Evolutionary conservation across 2,329 filamentous ascomycete genomes (phyloP), one percentile per base, ranked within the genome.

Genomic region (Clonostachys rosea): DNA sequence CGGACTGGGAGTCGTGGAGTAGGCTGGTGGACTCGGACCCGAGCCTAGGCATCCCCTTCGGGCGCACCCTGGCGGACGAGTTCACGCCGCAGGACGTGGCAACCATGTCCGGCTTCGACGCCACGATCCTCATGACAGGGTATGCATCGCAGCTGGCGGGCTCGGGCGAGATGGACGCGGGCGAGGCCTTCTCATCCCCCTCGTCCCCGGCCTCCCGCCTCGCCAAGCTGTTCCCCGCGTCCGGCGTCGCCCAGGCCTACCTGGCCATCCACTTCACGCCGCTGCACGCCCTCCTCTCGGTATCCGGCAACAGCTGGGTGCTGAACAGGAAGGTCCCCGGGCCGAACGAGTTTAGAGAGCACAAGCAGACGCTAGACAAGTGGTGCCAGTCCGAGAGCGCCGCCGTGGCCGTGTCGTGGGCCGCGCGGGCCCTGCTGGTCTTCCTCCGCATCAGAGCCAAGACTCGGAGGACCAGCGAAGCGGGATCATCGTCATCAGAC

Each of bases 221-320:
- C 24, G 24, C 24, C 8, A 30, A 30, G 24, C 17, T 78, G 16
- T 83, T 81, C 56, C 59, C 69, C 1, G 56, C 53, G 44, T 74
- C 68, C 12, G 64, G 71, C 13, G 60, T 71, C 16, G 75, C 71
- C 43, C 74, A 76, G 56, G 74, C 76, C 0, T 82, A 81, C 56
- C 63, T 82, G 16, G 78, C 80, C 2, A 64, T 84, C 2, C 70
- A 81, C 52, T 67, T 79, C 55, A 81, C 79, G 1, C 80, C 79
- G n/a, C 70, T 84, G 5, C 72, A 75, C 50, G 73, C 74, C 52
- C 69, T 83, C 1, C 68, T 84, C 16, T 77, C 78, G 11, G 76
- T 83, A 8, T 75, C 75, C 30, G 79, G 79, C 43, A 74, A 82
- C 50, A 78, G 71, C 45, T 83, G 78, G 78, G 65, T 79, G 17